Base-by-base conservation (phyloP, 345 rosid genomes). In the Clausena lansium region DNA sequence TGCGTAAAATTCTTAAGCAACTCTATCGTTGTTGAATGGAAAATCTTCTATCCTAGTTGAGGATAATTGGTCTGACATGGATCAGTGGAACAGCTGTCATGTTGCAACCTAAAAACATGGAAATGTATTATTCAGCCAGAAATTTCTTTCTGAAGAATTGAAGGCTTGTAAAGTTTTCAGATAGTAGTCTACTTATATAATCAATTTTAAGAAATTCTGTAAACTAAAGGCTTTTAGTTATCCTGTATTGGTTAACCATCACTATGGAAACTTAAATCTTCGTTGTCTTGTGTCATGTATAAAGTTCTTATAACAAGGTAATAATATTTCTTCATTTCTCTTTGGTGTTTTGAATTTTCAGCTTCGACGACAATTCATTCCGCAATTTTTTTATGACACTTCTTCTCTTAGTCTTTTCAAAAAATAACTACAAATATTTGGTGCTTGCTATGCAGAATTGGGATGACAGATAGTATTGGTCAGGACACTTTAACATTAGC, bases 381-480 rank as follows among this genome's bases (percentile, higher is more conserved):
- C 20, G 19, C 24, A 58, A 7, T 11, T 72, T 25, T 35, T 27
- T 25, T 73, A 17, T 35, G 36, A 60, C 3, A 4, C 19, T 2
- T 76, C 76, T 6, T 9, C 57, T 61, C 19, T 81, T 52, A 14
- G 15, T 11, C 9, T 63, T 50, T 60, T 57, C 11, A 41, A 45
- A 17, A 7, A 15, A 54, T 67, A n/a, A 55, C 5, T 77, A 41
- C 61, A 52, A 45, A n/a, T 24, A n/a, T 75, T 64, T 59, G n/a
- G 55, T 0, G 52, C 22, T 81, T 71, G 52, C 63, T 78, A 80
- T 87, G 77, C 90, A 88, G 92, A 82, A 75, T 73, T 83, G 79
- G 79, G 79, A 91, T 94, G 96, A 82, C 88, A 74, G 80, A 69
- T 71, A 77, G 52, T 27, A 71, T 78, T 70, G 81, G 67, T 38